Percentiles rank a stretch among this genome's conserved stretches.
phyloP scores from a whole-genome alignment of 2,329 filamentous ascomycete species.

The Atkinsonella texensis region DNA sequence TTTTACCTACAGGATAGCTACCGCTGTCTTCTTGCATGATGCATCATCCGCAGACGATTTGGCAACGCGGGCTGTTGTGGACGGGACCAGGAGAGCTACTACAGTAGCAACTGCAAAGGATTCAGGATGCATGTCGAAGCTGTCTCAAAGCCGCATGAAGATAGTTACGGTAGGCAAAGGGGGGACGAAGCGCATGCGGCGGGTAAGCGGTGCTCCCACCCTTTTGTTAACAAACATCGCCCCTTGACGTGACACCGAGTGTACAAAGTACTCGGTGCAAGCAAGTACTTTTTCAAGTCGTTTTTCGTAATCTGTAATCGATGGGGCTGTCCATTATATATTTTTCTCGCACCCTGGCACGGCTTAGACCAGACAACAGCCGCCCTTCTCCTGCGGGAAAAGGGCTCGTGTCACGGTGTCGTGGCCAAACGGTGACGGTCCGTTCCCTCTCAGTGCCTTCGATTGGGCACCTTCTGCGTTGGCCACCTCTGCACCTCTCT shows the following conservation, averaged over 20 bases:
- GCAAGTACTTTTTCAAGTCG: too few species aligned
- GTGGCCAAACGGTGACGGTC: too few species aligned
- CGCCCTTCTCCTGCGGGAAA: neutral
- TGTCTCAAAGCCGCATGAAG: neutral
- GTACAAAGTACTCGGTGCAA: neutral
- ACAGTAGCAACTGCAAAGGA: neutral
- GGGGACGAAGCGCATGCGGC: neutral
- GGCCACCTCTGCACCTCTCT: too few species aligned
- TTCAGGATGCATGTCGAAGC: neutral
- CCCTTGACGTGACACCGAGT: neutral
- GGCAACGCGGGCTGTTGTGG: slow-evolving; percentile 6
- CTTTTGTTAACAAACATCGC: neutral
- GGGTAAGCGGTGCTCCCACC: neutral
- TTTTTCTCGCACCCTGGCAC: neutral
- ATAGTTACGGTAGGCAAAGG: neutral
- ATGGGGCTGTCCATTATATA: neutral
- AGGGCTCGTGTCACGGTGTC: too few species aligned
- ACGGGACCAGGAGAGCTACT: slow-evolving; percentile 2
- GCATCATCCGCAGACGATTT: neutral
- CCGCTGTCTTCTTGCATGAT: slow-evolving; percentile 18
- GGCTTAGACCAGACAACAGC: neutral
- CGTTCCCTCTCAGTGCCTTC: too few species aligned
- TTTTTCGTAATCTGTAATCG: neutral
- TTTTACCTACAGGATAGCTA: slow-evolving; percentile 18
- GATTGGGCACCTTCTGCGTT: too few species aligned